phyloP scores from a whole-genome alignment of 768 basidiomycete genomes.

The Saitozyma sp. region DNA sequence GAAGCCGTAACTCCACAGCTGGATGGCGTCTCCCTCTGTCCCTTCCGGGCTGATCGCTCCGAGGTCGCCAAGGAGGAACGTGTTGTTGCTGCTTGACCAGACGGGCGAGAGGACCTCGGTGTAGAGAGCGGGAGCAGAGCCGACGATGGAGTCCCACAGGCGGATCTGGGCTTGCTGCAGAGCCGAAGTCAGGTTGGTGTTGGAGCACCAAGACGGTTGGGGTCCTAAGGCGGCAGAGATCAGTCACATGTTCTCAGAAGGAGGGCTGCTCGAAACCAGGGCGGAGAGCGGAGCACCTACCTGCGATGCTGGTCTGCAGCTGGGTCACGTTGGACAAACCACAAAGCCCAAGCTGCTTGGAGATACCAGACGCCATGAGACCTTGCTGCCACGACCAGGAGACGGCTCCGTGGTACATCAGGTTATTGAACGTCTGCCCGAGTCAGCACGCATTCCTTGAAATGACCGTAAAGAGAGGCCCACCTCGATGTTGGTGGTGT shows the following conservation, averaged over 20 bases:
- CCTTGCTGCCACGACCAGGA: conserved; percentile 57
- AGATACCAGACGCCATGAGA: conserved; percentile 57
- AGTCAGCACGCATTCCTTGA: conserved; percentile 42
- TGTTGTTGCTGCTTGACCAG: conserved; percentile 50
- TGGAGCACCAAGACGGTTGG: conserved; percentile 55
- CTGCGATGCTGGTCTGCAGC: conserved; percentile 17
- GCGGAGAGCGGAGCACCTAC: background rate
- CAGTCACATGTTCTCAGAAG: background rate
- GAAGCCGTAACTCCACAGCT: conserved; percentile 56
- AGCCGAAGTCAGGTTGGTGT: conserved; percentile 49
- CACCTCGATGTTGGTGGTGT: conserved; percentile 55
- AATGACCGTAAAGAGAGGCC: background rate
- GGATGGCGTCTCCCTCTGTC: conserved; percentile 56
- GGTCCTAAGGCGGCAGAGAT: background rate
- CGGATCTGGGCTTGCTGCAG: conserved; percentile 53
- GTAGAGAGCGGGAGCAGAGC: conserved; percentile 53
- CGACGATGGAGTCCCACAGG: conserved; percentile 55
- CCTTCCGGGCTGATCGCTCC: conserved; percentile 54
- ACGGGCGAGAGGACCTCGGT: conserved; percentile 56
- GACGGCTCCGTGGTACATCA: conserved; percentile 26
- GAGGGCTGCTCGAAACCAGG: too few species aligned
- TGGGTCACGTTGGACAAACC: conserved; percentile 39
- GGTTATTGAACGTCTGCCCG: conserved; percentile 16
- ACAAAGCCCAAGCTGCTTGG: conserved; percentile 54
- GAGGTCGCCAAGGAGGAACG: conserved; percentile 55